Evolutionary conservation across 1,139 yeast genomes (phyloP), one percentile per base, ranked within the genome.

Genomic region (Candida neerlandica): DNA sequence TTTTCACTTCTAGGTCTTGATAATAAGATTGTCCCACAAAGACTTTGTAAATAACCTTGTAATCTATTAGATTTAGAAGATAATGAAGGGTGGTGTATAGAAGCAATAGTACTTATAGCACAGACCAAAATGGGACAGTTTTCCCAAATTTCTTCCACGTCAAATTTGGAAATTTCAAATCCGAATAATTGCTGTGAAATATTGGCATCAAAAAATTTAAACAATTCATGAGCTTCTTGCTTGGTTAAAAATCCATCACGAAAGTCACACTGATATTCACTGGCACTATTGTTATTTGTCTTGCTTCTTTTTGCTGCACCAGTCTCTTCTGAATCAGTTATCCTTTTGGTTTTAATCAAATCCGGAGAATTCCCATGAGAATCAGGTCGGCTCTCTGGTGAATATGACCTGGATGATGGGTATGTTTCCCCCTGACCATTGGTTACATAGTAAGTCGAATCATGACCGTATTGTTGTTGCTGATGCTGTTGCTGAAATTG

Each of bases 141-240:
- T 3, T 69, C 65, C 89, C 89, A 84, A 7, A 82, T 70, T 1
- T 65, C 65, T 16, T 79, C 78, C 1, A 82, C 73, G 0, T 78
- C 68, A 48, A 82, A 74, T 47, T 74, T 71, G 1, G 84, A 74
- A 2, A 85, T 71, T 47, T 80, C 84, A 62, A 84, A 85, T 1
- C 90, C 90, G 66, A 84, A 85, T 40, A 85, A 66, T 57, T 85
- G 89, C 16, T 84, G 85, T 0, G 87, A 73, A 18, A 85, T 82
- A 50, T 82, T 77, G 2, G 72, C 64, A 56, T 82, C 79, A 59
- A 85, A 85, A 52, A 73, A 81, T 5, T 62, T 57, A 52, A 84
- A 81, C 14, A 85, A 66, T 26, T 73, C 78, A 23, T 65, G 61
- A 0, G 89, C 89, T 49, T 84, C 78, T 1, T 64, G 69, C 35